phyloP scores from a whole-genome alignment of 129 eudicot species.

The Rutidosis leptorrhynchoides region DNA sequence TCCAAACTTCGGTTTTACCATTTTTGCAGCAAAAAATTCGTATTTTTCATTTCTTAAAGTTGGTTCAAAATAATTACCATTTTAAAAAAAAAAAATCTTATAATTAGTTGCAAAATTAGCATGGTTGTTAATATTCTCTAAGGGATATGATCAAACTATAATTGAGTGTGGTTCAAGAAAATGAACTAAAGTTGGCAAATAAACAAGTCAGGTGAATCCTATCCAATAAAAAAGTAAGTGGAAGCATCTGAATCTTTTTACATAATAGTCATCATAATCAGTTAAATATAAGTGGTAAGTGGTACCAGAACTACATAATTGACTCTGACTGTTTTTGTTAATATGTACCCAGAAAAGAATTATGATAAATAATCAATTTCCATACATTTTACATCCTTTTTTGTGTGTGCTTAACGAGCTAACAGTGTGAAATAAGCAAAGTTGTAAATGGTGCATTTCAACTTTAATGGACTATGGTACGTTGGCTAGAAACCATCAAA shows the following conservation, averaged over 20 bases:
- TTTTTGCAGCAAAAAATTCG: too few relatives aligned
- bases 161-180: constrained; percentile 28
- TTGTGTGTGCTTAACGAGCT: background rate
- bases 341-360: background rate
- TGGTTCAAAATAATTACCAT: too few relatives aligned
- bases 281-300: constrained; percentile 15
- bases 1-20: too few relatives aligned
- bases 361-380: too few relatives aligned
- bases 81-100: too few relatives aligned
- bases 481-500: constrained; percentile 26
- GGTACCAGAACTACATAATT: background rate
- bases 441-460: background rate
- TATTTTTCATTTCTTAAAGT: too few relatives aligned
- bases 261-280: constrained; percentile 13
- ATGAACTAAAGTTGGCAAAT: constrained; percentile 26
- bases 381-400: background rate
- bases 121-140: background rate
- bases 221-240: constrained; percentile 31
- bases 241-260: constrained; percentile 25
- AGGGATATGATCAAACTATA: too few relatives aligned
- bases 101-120: constrained; percentile 6
- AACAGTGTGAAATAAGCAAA: background rate
- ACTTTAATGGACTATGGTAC: constrained; percentile 16
- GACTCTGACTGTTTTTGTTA: constrained; percentile 6
- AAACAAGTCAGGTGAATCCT: constrained; percentile 15